Evolutionary conservation across 2,329 filamentous ascomycete genomes (phyloP).

Genomic region (Curvularia hawaiiensis): DNA sequence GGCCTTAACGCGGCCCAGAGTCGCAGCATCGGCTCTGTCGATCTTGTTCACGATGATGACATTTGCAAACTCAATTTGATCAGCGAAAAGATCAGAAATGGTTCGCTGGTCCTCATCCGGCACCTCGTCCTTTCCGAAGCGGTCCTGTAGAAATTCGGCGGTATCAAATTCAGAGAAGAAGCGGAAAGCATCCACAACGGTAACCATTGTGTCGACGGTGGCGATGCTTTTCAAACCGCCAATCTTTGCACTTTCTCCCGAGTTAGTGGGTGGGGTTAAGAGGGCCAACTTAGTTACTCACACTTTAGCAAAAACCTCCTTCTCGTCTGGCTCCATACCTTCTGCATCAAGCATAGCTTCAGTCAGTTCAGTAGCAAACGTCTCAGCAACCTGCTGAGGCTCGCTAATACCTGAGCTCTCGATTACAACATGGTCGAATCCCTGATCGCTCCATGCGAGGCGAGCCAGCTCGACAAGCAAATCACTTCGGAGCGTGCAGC

Average conservation of each 20-base stretch:
- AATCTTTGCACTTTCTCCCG: slow-evolving; percentile 31
- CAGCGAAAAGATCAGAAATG: slow-evolving; percentile 76
- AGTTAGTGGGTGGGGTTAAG: not conserved
- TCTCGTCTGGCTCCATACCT: slow-evolving; percentile 51
- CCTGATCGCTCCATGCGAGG: slow-evolving; percentile 62
- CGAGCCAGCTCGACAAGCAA: slow-evolving; percentile 71
- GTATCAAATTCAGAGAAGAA: slow-evolving; percentile 76
- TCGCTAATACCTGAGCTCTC: slow-evolving; percentile 76
- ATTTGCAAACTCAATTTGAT: slow-evolving; percentile 79
- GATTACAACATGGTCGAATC: slow-evolving; percentile 74
- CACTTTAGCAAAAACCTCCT: slow-evolving; percentile 54
- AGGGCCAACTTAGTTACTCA: slow-evolving; percentile 30
- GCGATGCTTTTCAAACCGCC: slow-evolving; percentile 71
- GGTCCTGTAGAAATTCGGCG: slow-evolving; percentile 67
- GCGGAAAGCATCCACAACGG: slow-evolving; percentile 74
- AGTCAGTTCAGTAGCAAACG: slow-evolving; percentile 62
- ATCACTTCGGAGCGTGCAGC: slow-evolving; percentile 74
- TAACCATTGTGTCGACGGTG: slow-evolving; percentile 72
- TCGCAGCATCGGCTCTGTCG: slow-evolving; percentile 61
- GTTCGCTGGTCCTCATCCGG: slow-evolving; percentile 72
- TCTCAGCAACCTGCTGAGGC: slow-evolving; percentile 75
- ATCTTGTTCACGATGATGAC: slow-evolving; percentile 74
- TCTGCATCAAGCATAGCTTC: slow-evolving; percentile 53
- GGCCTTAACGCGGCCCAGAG: slow-evolving; percentile 55
- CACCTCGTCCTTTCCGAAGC: slow-evolving; percentile 61